Base-by-base conservation (phyloP, 805 yeast genomes). In the Wickerhamomyces hampshirensis region DNA sequence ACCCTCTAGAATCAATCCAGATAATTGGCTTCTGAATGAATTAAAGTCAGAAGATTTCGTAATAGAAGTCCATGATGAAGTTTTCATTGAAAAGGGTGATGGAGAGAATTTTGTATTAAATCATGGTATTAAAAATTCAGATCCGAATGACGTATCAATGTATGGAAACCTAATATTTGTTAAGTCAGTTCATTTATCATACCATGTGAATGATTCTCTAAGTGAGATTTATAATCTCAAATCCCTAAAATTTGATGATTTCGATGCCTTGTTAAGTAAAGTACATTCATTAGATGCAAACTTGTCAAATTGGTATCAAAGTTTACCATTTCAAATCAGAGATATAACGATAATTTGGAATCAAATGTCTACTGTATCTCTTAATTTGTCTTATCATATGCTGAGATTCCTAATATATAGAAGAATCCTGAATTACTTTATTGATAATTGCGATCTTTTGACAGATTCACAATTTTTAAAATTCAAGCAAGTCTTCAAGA, bases 1-100 rank as follows among this genome's bases (percentile, higher is more conserved):
- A 32, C 50, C 55, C 12, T 48, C 54, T 14, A 42, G 48, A 28
- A 51, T 55, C 1, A 33, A 31, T 21, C 39, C 51, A 7, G 43
- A 51, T 21, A 48, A 52, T 42, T 58, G 61, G 58, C 37, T 47
- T 4, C 28, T 48, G 28, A 51, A 46, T 17, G 48, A 42, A 28
- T 32, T 50, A 15, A 30, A 35, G 5, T 33, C 39, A 6, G 39
- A 40, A 12, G 58, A 46, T 37, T 55, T 53, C 33, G 46, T 33
- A 30, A 31, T 39, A 17, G 54, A 44, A 19, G 35, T 35, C 10
- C 37, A 44, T 15, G 50, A 41, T n/a, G 50, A 47, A 32, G 41
- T 44, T 26, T 34, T 42, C 38, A 39, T 44, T 12, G 48, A 44
- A 18, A 40, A 36, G 17, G 18, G 51, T 30, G 48, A 43, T 39